These are phyloP conservation scores for Paramecium tetraurelia DNA, from an alignment of 73 alveolate species.

Conservation along the genomic window DNA sequence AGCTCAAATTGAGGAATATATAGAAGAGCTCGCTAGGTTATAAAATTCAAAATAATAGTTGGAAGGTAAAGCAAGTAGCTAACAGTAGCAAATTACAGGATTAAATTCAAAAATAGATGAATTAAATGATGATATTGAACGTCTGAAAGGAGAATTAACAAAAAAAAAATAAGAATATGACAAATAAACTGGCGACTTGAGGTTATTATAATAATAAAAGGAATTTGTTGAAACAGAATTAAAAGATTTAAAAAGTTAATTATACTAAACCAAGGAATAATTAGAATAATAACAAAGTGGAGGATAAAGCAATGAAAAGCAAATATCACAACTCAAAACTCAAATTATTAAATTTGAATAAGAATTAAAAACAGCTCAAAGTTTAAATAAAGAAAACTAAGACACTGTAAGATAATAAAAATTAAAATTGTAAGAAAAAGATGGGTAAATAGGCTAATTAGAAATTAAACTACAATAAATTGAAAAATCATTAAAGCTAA, in stretches of 20 bases:
- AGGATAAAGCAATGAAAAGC: not conserved
- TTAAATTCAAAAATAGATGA: not conserved
- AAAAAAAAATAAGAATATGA: not conserved
- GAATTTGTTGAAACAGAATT: not conserved
- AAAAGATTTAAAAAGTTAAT: not conserved
- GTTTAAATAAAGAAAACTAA: not conserved
- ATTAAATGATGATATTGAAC: not conserved
- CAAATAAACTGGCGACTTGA: not conserved
- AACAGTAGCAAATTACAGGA: not conserved
- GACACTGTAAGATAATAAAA: not conserved
- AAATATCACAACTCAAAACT: not conserved
- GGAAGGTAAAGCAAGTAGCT: not conserved
- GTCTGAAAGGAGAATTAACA: not conserved
- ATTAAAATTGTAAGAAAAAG: not conserved
- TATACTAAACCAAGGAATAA: not conserved
- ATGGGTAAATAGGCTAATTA: not conserved
- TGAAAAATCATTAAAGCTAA: not conserved
- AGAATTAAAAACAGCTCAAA: not conserved
- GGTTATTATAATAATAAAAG: not conserved
- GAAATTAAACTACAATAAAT: not conserved
- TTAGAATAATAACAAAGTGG: not conserved
- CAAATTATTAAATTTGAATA: not conserved
- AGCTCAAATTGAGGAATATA: not conserved
- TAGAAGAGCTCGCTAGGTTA: not conserved
- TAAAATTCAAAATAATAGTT: not conserved